A percentile compares a stretch with the other conserved stretches of the same genome.
These are phyloP conservation scores for Mycena polygramma DNA, from an alignment of 768 basidiomycete genomes.

Conservation along the genomic window DNA sequence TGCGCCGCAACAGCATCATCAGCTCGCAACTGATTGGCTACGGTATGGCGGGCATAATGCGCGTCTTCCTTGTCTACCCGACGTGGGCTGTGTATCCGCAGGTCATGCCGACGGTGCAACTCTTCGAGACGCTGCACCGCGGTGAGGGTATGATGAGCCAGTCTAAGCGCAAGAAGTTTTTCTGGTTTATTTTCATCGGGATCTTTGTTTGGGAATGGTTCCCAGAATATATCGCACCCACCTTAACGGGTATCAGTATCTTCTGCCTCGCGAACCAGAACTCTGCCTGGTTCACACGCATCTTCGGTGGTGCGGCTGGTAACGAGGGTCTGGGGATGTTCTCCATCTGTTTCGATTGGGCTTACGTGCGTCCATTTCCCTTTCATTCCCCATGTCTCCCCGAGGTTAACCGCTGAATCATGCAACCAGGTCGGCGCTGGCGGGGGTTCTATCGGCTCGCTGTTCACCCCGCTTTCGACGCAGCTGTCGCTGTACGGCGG, in stretches of 20 bases:
- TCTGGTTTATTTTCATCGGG: constrained; percentile 59
- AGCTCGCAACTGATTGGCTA: constrained; percentile 56
- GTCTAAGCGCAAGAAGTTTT: constrained; percentile 59
- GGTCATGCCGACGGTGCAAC: constrained; percentile 55
- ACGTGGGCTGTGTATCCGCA: constrained; percentile 59
- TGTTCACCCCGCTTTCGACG: constrained; percentile 61
- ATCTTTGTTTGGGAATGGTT: constrained; percentile 61
- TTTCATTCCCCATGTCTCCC: constrained; percentile 29
- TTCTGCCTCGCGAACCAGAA: constrained; percentile 58
- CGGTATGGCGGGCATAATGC: constrained; percentile 52
- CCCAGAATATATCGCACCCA: constrained; percentile 41
- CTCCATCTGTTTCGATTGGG: constrained; percentile 70
- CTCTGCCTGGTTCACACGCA: constrained; percentile 54
- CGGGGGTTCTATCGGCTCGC: constrained; percentile 49
- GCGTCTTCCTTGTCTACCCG: constrained; percentile 64
- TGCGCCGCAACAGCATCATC: constrained; percentile 42
- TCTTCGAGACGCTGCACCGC: constrained; percentile 59
- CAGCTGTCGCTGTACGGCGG: constrained; percentile 61
- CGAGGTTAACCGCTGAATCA: constrained; percentile 36
- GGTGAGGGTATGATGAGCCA: constrained; percentile 54
- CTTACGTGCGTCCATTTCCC: constrained; percentile 50
- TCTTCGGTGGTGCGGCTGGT: constrained; percentile 66
- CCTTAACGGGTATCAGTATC: constrained; percentile 62
- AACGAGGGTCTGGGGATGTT: constrained; percentile 70
- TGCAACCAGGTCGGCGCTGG: constrained; percentile 43